Conservation (phyloP, 2,329 filamentous ascomycete genomes). For the Fusarium acutatum region DNA sequence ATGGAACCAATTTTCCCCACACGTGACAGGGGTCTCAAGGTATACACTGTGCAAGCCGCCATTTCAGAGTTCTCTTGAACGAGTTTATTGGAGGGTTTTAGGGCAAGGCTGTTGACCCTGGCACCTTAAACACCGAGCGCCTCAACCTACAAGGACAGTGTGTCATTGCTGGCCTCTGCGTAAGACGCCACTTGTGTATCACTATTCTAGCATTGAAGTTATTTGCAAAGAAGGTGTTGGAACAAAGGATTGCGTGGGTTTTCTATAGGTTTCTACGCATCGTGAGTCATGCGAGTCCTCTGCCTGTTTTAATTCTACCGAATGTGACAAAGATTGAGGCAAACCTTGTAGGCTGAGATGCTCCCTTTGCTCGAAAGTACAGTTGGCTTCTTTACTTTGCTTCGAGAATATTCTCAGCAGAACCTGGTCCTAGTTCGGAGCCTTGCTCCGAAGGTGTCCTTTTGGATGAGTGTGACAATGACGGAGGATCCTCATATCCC, state of each 20-base stretch:
- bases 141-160: slow-evolving; percentile 1
- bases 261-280: slow-evolving; percentile 25
- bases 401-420: slow-evolving; percentile 43
- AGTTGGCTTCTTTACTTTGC: slow-evolving; percentile 34
- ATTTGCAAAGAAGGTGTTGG: background rate
- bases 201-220: background rate
- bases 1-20: slow-evolving; percentile 34
- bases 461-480: slow-evolving; percentile 6
- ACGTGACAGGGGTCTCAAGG: slow-evolving; percentile 45
- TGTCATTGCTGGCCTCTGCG: slow-evolving; percentile 1
- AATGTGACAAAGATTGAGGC: background rate
- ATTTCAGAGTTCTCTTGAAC: background rate
- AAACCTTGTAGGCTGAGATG: background rate
- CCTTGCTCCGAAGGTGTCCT: slow-evolving; percentile 33
- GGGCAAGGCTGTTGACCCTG: slow-evolving; percentile 30
- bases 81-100: background rate
- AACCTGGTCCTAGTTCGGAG: slow-evolving; percentile 1
- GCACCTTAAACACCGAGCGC: slow-evolving; percentile 21
- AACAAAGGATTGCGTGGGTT: background rate
- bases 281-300: slow-evolving; percentile 25
- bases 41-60: slow-evolving; percentile 34
- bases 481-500: slow-evolving; percentile 26
- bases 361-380: background rate
- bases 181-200: slow-evolving; percentile 17
- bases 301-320: background rate